These are phyloP conservation scores for rapeseed (Brassica napus) DNA, from an alignment of 345 rosid species.

Conservation along the genomic window DNA sequence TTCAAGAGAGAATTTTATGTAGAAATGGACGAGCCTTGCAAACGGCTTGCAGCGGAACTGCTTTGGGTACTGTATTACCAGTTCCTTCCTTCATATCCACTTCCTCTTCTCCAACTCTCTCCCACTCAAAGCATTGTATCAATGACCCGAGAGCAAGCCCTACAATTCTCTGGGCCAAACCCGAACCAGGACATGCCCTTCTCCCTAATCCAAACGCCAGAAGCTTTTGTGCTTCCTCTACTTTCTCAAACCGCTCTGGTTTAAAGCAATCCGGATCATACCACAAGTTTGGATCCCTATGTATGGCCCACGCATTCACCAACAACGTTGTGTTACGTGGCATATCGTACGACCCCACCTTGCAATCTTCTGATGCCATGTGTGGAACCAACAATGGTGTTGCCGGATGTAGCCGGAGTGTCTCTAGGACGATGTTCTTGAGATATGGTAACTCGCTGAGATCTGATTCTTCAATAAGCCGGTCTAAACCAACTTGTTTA, in stretches of 20 bases:
- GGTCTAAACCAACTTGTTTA: constrained; percentile 36
- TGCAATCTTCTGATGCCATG: constrained; percentile 46
- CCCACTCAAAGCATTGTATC: constrained; percentile 68
- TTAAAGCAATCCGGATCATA: constrained; percentile 47
- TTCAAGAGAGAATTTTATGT: constrained; percentile 12
- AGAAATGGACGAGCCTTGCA: constrained; percentile 42
- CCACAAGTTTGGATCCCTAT: constrained; percentile 51
- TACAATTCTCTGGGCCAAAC: constrained; percentile 44
- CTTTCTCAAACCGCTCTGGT: constrained; percentile 53
- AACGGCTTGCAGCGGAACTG: constrained; percentile 43
- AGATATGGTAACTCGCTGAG: constrained; percentile 46
- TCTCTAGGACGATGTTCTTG: constrained; percentile 48
- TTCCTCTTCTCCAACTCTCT: constrained; percentile 39
- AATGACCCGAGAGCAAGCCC: constrained; percentile 42
- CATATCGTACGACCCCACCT: constrained; percentile 43
- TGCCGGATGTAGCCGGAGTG: constrained; percentile 47
- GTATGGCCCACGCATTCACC: constrained; percentile 63
- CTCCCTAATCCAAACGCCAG: constrained; percentile 63
- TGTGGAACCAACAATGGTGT: constrained; percentile 50
- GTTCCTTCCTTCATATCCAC: constrained; percentile 52
- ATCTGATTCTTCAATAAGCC: constrained; percentile 45
- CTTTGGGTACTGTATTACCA: constrained; percentile 51
- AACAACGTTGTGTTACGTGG: constrained; percentile 49
- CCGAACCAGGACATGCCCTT: constrained; percentile 55
- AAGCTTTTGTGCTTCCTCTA: constrained; percentile 35